Evolutionary conservation across 805 yeast species (phyloP).

Genomic region (Komagataella populi): DNA sequence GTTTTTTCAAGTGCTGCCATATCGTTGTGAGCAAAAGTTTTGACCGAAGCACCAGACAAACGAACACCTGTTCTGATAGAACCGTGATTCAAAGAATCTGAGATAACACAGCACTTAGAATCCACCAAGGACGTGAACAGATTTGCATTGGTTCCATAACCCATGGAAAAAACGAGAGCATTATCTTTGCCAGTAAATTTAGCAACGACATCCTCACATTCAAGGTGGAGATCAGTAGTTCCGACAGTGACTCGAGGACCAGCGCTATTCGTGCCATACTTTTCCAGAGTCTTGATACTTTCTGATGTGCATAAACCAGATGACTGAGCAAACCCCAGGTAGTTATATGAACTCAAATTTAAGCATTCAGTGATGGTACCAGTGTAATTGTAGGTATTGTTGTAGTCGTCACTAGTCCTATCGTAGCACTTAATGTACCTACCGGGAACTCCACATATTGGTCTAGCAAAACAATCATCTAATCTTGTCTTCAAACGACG

Average conservation of each 20-base stretch:
- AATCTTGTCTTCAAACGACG: conserved; percentile 84
- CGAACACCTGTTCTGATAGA: conserved; percentile 93
- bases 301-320: conserved; percentile 81
- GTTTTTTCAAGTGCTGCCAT: conserved; percentile 67
- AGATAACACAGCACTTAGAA: conserved; percentile 77
- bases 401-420: conserved; percentile 55
- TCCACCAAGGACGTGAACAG: conserved; percentile 75
- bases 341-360: conserved; percentile 84
- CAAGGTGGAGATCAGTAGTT: conserved; percentile 55
- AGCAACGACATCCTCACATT: conserved; percentile 70
- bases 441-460: conserved; percentile 97
- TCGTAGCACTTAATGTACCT: conserved; percentile 75
- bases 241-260: conserved; percentile 72
- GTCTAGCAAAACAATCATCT: conserved; percentile 91
- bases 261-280: conserved; percentile 66
- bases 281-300: conserved; percentile 47
- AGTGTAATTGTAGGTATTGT: conserved; percentile 53
- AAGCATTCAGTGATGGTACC: conserved; percentile 70
- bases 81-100: conserved; percentile 92
- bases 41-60: conserved; percentile 83
- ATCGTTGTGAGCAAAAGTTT: conserved; percentile 86
- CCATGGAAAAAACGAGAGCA: conserved; percentile 79
- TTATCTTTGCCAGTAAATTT: conserved; percentile 85
- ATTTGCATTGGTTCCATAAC: conserved; percentile 90
- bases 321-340: conserved; percentile 93